Evolutionary conservation across 306 rosid genomes (phyloP), one percentile per base, ranked within the genome.

Genomic region (Geum urbanum): DNA sequence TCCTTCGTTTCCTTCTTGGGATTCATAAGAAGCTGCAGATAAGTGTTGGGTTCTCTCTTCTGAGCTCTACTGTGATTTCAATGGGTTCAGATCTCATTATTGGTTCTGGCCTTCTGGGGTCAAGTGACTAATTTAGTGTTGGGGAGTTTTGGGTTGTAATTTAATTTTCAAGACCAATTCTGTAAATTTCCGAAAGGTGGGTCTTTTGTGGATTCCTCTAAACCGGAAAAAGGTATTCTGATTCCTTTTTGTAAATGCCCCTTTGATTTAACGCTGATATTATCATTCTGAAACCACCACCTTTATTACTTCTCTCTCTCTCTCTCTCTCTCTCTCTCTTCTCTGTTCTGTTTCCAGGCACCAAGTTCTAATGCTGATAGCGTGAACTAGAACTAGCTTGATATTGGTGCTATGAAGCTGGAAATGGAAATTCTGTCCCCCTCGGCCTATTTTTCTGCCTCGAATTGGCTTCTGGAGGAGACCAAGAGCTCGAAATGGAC

Each of bases 361-460:
- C 69, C 37, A 27, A 69, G 53, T 55, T 70, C 24, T 35, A 45
- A 41, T 48, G 62, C 8, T 41, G 69, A 15, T 1, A 39, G 8
- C 3, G 40, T 47, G 12, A 76, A 35, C 39, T 15, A 15, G 57
- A 32, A 52, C 45, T 5, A 62, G 37, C 65, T 45, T 27, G 69
- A 41, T 70, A 32, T 72, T 43, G 70, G 55, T 57, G 46, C 45
- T 58, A 86, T 88, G 90, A 89, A 82, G 96, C 81, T 88, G 81
- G 85, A 81, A 71, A 87, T 81, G 90, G 96, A 82, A 79, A 83
- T 87, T 67, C 82, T 88, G 4, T 75, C 98, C 56, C 86, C 90
- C 22, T 61, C 86, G 27, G 74, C 95, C 11, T 81, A 82, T 70
- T 55, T 83, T 54, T 67, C 84, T 19, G 72, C 69, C 57, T 24